A percentile compares a stretch with the other conserved stretches of the same genome.
phyloP scores from a whole-genome alignment of 1,139 yeast genomes.

The Diutina catenulata region DNA sequence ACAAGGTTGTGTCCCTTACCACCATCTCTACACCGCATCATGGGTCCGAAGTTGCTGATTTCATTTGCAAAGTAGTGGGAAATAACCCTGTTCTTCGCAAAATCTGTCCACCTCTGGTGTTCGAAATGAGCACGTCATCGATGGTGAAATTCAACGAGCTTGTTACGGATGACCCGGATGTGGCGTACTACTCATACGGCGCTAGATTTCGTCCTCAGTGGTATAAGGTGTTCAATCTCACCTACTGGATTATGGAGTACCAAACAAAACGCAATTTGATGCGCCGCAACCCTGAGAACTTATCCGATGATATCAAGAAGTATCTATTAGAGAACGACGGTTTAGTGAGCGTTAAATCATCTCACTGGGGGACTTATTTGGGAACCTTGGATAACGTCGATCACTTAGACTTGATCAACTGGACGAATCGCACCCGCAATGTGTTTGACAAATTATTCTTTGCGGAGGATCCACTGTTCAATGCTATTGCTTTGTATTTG shows the following conservation, averaged over 20 bases:
- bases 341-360: slow-evolving; percentile 63
- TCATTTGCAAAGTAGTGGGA: slow-evolving; percentile 26
- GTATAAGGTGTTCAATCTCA: slow-evolving; percentile 46
- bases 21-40: slow-evolving; percentile 83
- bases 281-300: not conserved
- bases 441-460: slow-evolving; percentile 23
- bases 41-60: slow-evolving; percentile 80
- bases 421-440: slow-evolving; percentile 50
- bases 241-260: slow-evolving; percentile 49
- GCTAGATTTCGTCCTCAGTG: slow-evolving; percentile 56
- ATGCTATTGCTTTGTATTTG: slow-evolving; percentile 65
- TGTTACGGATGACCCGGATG: slow-evolving; percentile 45
- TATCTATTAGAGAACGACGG: slow-evolving; percentile 59
- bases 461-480: slow-evolving; percentile 34
- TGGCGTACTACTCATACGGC: slow-evolving; percentile 74
- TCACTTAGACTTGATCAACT: slow-evolving; percentile 75
- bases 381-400: slow-evolving; percentile 75
- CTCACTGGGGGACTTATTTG: slow-evolving; percentile 74
- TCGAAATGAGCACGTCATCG: slow-evolving; percentile 48
- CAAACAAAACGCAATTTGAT: slow-evolving; percentile 10
- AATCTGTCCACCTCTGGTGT: slow-evolving; percentile 34
- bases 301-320: not conserved
- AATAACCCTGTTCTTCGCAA: slow-evolving; percentile 10
- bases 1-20: slow-evolving; percentile 58
- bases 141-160: slow-evolving; percentile 42